Evolutionary conservation across 441 rosid genomes (phyloP).

Genomic region (Pelargonium myrrhifolium): DNA sequence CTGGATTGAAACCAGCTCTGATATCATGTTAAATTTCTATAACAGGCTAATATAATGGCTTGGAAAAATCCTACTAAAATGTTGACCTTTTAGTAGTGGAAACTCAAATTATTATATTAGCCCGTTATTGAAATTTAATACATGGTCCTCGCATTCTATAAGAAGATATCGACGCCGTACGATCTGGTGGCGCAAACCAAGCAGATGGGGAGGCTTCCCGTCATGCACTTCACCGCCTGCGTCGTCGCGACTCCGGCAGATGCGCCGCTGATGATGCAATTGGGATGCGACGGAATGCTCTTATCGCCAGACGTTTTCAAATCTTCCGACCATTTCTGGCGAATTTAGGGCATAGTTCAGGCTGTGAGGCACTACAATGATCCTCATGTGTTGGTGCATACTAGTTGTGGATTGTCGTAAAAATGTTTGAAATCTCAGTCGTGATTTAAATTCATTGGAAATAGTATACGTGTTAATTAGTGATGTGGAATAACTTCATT

Average conservation of each 20-base stretch:
- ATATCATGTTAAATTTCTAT: too few relatives aligned
- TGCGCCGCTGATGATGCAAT: conserved; percentile 80
- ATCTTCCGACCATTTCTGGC: conserved; percentile 48
- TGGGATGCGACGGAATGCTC: conserved; percentile 79
- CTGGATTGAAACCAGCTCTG: too few relatives aligned
- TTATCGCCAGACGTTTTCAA: conserved; percentile 59
- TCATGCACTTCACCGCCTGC: conserved; percentile 70
- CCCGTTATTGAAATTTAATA: too few relatives aligned
- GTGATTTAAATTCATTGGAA: too few relatives aligned
- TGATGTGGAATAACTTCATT: too few relatives aligned
- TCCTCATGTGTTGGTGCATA: conserved; percentile 63
- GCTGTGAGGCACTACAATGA: conserved; percentile 81
- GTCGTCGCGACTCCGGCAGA: conserved; percentile 80
- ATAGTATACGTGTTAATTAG: too few relatives aligned
- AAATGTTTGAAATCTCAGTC: too few relatives aligned
- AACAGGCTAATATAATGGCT: too few relatives aligned
- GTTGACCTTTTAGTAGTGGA: too few relatives aligned
- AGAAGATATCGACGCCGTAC: conserved; percentile 61
- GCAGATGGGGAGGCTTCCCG: conserved; percentile 84
- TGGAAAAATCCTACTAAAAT: too few relatives aligned
- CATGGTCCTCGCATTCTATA: conserved; percentile 61
- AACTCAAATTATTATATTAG: too few relatives aligned
- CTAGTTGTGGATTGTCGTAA: conserved; percentile 47
- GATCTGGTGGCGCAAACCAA: conserved; percentile 79
- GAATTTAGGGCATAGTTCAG: conserved; percentile 49